Evolutionary conservation across 2,329 filamentous ascomycete species (phyloP).

Genomic region (Cryphonectria nitschkei): DNA sequence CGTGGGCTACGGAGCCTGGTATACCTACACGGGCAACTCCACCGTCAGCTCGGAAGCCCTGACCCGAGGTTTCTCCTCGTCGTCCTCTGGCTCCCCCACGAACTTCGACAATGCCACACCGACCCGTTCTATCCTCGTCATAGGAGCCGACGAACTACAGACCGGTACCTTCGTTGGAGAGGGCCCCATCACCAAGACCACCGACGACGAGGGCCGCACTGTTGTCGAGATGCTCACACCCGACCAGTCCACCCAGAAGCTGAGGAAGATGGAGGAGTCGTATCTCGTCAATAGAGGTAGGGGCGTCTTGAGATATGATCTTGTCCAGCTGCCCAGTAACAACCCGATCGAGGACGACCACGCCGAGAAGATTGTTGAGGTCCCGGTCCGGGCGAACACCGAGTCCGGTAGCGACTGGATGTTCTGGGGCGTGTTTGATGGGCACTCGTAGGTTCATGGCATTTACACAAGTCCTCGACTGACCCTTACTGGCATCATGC

Average conservation of each 20-base stretch:
- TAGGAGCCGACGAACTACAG: constrained; percentile 88
- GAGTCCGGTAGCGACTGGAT: constrained; percentile 84
- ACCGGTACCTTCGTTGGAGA: constrained; percentile 85
- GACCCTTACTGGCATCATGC: background rate
- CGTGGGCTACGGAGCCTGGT: constrained; percentile 78
- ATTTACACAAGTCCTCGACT: background rate
- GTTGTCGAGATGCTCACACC: constrained; percentile 96
- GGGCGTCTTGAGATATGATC: constrained; percentile 91
- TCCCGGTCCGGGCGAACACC: constrained; percentile 61
- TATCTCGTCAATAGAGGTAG: constrained; percentile 87
- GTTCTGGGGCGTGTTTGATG: constrained; percentile 99
- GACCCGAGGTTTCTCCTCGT: constrained; percentile 46
- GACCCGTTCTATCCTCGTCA: constrained; percentile 75
- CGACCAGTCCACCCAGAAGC: constrained; percentile 87
- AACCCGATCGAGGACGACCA: constrained; percentile 98
- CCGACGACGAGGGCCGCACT: constrained; percentile 80
- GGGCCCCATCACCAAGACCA: constrained; percentile 84
- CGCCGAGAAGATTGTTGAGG: constrained; percentile 95
- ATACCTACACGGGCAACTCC: constrained; percentile 62
- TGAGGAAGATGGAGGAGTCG: constrained; percentile 88
- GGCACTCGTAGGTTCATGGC: constrained; percentile 74
- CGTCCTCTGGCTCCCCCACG: constrained; percentile 31
- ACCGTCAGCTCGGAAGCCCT: constrained; percentile 42
- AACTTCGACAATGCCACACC: constrained; percentile 45
- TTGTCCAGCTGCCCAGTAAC: constrained; percentile 94